Conservation (phyloP, 805 yeast species). For the Kuraishia cidri region DNA sequence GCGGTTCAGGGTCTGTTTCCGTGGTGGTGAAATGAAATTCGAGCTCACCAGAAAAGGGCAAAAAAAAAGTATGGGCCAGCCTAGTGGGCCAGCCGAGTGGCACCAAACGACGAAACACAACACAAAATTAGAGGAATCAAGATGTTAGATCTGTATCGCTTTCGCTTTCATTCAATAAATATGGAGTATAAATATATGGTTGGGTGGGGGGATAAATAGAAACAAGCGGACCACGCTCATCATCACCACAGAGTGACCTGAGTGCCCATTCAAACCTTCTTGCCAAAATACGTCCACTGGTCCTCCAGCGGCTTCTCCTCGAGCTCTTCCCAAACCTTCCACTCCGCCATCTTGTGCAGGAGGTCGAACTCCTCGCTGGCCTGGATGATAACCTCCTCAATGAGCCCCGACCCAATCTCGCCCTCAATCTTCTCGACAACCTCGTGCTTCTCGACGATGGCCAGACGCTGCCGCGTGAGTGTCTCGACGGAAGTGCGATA, state of each 20-base stretch:
- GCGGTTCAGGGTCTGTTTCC: no score
- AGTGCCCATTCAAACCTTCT: constrained; percentile 31
- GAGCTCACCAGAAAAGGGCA: no score
- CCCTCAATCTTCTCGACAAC: constrained; percentile 59
- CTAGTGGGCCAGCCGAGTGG: no score
- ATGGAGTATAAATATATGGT: background rate
- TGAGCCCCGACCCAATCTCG: constrained; percentile 72
- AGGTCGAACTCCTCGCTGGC: constrained; percentile 73
- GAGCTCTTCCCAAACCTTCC: constrained; percentile 73
- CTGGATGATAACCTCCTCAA: constrained; percentile 76
- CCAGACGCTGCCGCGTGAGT: constrained; percentile 60
- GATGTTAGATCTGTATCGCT: no score
- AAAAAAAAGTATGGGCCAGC: no score
- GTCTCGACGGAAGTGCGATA: constrained; percentile 70
- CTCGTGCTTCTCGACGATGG: constrained; percentile 54
- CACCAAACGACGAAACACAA: no score
- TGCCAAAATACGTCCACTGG: constrained; percentile 80
- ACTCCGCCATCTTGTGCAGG: constrained; percentile 56
- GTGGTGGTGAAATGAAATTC: no score
- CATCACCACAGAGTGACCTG: no score
- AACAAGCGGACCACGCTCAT: no score
- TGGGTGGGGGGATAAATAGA: no score
- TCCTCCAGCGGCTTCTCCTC: constrained; percentile 73
- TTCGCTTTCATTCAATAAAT: background rate
- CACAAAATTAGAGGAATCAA: no score